These are phyloP conservation scores for Pseudodiploospora longispora DNA, from an alignment of 2,329 filamentous ascomycete genomes.

Conservation along the genomic window DNA sequence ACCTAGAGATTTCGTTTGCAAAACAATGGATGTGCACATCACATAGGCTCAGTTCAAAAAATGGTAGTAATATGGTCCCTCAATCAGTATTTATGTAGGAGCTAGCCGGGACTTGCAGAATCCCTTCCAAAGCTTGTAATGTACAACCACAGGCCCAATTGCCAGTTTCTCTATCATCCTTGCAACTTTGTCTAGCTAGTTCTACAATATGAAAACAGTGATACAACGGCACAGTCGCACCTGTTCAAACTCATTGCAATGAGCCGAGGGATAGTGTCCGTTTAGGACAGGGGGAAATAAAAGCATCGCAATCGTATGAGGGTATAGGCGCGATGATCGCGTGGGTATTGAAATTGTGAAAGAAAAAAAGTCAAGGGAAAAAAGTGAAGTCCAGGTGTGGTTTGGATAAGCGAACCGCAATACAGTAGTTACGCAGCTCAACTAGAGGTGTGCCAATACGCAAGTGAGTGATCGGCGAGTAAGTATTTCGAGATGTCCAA, in stretches of 20 bases:
- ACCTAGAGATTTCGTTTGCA: too few relatives aligned
- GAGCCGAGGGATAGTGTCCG: constrained; percentile 7
- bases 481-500: too few relatives aligned
- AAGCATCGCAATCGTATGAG: constrained; percentile 14
- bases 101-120: constrained; percentile 1
- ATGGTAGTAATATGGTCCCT: background rate
- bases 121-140: constrained; percentile 7
- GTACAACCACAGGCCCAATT: constrained; percentile 12
- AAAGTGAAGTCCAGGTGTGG: background rate
- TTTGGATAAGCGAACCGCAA: too few relatives aligned
- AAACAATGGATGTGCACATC: background rate
- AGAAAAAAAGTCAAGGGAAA: constrained; percentile 9
- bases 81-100: constrained; percentile 6
- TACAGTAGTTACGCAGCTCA: too few relatives aligned
- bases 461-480: too few relatives aligned
- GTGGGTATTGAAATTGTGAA: constrained; percentile 6
- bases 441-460: too few relatives aligned
- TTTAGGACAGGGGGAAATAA: constrained; percentile 10
- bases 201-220: constrained; percentile 13
- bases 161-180: constrained; percentile 6
- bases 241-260: constrained; percentile 10
- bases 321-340: constrained; percentile 15
- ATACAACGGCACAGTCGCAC: constrained; percentile 7
- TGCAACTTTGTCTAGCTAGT: constrained; percentile 9
- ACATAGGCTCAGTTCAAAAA: background rate